Evolutionary conservation across 2,329 filamentous ascomycete species (phyloP), one percentile per base, ranked within the genome.

Genomic region (Fusarium dlaminii): DNA sequence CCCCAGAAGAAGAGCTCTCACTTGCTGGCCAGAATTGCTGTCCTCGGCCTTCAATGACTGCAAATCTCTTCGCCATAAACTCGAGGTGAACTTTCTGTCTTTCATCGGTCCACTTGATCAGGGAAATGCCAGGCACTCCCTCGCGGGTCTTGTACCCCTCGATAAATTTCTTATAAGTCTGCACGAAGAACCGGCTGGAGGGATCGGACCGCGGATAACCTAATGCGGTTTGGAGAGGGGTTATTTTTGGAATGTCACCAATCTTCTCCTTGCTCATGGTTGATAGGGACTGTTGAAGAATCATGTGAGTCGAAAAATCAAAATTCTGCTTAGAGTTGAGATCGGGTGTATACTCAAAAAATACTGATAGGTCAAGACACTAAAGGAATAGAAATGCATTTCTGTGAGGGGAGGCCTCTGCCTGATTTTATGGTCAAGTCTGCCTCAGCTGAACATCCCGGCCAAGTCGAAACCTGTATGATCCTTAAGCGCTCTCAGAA

Each of bases 11-110:
- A 20, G 49, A 30, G 20, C 27, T 6, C 10, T 30, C 37, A 2
- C 18, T 29, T 8, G 59, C 63, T 6, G 67, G 52, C 67, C 67
- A 70, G 4, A 40, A 63, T 10, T 22, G 22, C 6, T 42, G 6
- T 12, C 66, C 49, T 24, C 43, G 27, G 0, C 22, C 24, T 10
- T 48, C 45, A 2, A 10, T 6, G 1, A 39, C 13, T 18, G 36
- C 20, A 22, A 67, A 68, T 5, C 8, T 5, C 3, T 64, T 29
- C 13, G 58, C 42, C 67, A 68, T 43, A 9, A 3, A 2, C 18
- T 24, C 29, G 8, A 70, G 30, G 3, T 34, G n/a, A 6, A 6
- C 2, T 46, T 11, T 12, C 5, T 10, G 20, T n/a, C 8, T 58
- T 30, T 6, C 4, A 13, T 70, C 45, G 4, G 2, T 12, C 66